Percentiles rank a stretch among this genome's conserved stretches.
phyloP scores from a whole-genome alignment of 148 eudicot genomes.

The Rhododendron simsii region DNA sequence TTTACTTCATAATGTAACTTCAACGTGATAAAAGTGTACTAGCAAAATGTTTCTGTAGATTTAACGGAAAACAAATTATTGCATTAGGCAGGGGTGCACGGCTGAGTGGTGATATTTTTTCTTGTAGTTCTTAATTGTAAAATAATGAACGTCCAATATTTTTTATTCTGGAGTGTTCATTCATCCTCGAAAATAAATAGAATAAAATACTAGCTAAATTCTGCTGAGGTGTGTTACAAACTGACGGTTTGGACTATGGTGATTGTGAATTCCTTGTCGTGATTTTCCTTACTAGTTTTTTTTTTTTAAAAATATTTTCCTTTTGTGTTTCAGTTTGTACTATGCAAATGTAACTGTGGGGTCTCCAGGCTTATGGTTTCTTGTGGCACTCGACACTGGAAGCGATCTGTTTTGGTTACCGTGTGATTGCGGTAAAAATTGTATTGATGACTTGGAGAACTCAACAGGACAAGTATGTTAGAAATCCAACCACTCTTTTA shows the following conservation, averaged over 20 bases:
- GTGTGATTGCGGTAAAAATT: conserved; percentile 61
- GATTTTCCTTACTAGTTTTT: not conserved
- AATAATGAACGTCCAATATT: not conserved
- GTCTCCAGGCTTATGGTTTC: conserved; percentile 51
- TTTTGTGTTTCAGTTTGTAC: conserved; percentile 56
- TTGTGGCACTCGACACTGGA: conserved; percentile 94
- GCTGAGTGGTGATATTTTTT: not conserved
- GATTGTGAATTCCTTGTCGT: not conserved
- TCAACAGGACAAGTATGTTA: conserved; percentile 40
- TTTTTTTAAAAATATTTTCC: not conserved
- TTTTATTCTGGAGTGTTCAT: not conserved
- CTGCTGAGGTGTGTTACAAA: not conserved
- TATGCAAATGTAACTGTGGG: conserved; percentile 84
- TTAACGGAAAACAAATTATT: not conserved
- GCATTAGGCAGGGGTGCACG: not conserved
- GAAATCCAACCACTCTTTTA: not conserved
- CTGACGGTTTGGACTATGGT: not conserved
- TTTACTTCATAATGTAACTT: not conserved
- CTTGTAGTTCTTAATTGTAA: not conserved
- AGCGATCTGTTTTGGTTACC: conserved; percentile 92
- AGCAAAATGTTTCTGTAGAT: not conserved
- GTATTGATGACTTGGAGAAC: conserved; percentile 36
- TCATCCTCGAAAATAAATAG: not conserved
- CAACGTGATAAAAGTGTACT: not conserved
- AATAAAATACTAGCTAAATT: not conserved